Base-by-base conservation (phyloP, 2,329 filamentous ascomycete species). In the Clathrospora elynae region DNA sequence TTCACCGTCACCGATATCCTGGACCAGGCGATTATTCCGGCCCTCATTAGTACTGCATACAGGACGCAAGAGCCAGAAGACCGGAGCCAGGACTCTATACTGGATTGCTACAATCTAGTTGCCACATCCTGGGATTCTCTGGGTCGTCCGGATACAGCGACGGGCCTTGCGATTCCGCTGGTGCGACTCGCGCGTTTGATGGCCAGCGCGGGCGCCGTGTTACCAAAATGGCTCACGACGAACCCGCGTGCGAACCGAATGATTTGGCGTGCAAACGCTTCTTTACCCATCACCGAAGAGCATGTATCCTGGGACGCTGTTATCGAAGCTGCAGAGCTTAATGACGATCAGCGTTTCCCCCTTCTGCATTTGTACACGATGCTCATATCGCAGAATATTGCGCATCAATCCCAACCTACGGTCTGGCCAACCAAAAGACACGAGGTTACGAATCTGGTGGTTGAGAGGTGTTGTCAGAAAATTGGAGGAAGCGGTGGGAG, bases 301-400 rank as follows among this genome's bases (percentile, higher is more conserved):
- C 45, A 55, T 6, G 46, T 65, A 6, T 47, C 40, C n/a, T 68
- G 65, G 64, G 24, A 51, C 5, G 30, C 35, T 10, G 38, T 68
- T n/a, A 47, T 49, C 7, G 51, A 60, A 36, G 62, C 63, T 0
- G 45, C 59, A 0, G 24, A 38, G 7, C 39, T 57, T 0, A 26
- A 37, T 0, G 46, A 55, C 6, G 22, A 42, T 3, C 53, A 46
- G 13, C 53, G 62, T 33, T 56, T 64, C 12, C 53, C 57, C 1
- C 29, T 67, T 3, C 45, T 68, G 11, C 60, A 67, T 20, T 42
- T 66, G 2, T 67, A 62, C 45, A 67, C 63, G 1, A 35, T 66
- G n/a, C 49, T 66, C 14, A 36, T 67, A 0, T 61, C 57, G n/a
- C 66, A 67, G 33, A 51, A 51, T 18, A 56, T 67, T 13, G 47